Base-by-base conservation (phyloP, 768 basidiomycete species). In the Tricholoma bakamatsutake region DNA sequence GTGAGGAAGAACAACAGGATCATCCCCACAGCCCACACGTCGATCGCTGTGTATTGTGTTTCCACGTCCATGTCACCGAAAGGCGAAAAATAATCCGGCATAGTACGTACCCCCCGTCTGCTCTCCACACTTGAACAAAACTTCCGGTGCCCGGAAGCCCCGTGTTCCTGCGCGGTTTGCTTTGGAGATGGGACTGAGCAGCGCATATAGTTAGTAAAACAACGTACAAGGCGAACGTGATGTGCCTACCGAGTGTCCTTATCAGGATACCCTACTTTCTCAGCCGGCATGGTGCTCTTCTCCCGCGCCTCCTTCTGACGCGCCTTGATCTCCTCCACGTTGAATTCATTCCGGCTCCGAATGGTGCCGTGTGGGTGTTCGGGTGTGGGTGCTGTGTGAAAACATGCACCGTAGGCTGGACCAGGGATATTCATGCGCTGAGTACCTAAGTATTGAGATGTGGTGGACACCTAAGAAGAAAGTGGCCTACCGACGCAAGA, bases 91-190 rank as follows among this genome's bases (percentile, higher is more conserved):
- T 28, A 30, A 30, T 31, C 28, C 11, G 17, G 47, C 10, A 43
- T 9, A 31, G 17, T 33, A 42, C 37, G 59, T 61, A 95, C 96
- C 92, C 59, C 92, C 93, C 8, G 85, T 87, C 71, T 99, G 97
- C 62, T 93, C 88, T 3, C 83, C 83, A 62, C 97, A 99, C 69
- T 98, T 99, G 39, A 99, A 69, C 35, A 99, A 71, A 2, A 99
- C 96, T 64, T 99, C 97, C 0, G 97, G 97, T 1, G 97, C 94
- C 55, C 97, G 83, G 68, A 99, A 99, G 0, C 97, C 97, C 63
- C 97, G 75, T 11, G 97, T 99, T 3, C 97, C 97, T 1, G 97
- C 97, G 48, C 97, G 83, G 66, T 98, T 98, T 2, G 97, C 94
- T 69, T 95, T 95, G 52, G 91, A 88, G 37, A 78, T 75, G 1